These are phyloP conservation scores for Arachnomyces sp. DNA, from an alignment of 2,329 filamentous ascomycete species.

Conservation along the genomic window DNA sequence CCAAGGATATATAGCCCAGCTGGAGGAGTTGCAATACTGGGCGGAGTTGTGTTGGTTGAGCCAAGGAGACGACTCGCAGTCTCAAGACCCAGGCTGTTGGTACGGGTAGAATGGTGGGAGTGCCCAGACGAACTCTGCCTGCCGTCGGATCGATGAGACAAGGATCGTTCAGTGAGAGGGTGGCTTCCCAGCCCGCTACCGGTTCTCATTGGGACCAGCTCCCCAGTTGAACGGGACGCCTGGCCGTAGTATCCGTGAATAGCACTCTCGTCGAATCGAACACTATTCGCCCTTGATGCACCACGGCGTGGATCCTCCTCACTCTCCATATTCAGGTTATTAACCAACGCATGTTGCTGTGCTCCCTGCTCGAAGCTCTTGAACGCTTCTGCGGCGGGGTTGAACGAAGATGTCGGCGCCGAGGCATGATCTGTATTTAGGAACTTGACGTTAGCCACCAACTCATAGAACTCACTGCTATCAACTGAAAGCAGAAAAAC, in stretches of 20 bases:
- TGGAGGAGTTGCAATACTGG: slow-evolving; percentile 58
- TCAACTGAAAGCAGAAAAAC: slow-evolving; percentile 3
- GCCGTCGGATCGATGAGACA: slow-evolving; percentile 93
- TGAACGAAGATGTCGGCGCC: slow-evolving; percentile 62
- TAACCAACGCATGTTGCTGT: slow-evolving; percentile 69
- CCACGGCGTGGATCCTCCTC: slow-evolving; percentile 81
- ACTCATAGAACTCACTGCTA: no score
- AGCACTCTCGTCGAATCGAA: slow-evolving; percentile 93
- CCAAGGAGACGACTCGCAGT: slow-evolving; percentile 55
- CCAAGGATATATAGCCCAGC: slow-evolving; percentile 79
- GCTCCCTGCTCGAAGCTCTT: slow-evolving; percentile 72
- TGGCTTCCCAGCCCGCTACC: slow-evolving; percentile 70
- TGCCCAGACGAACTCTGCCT: slow-evolving; percentile 88
- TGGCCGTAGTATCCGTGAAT: slow-evolving; percentile 86
- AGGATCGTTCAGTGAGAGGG: slow-evolving; percentile 77
- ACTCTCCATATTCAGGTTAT: slow-evolving; percentile 72
- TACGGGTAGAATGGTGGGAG: slow-evolving; percentile 65
- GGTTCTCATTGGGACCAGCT: slow-evolving; percentile 69
- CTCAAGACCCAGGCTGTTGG: slow-evolving; percentile 81
- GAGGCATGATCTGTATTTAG: no score
- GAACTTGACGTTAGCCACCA: slow-evolving; percentile 2
- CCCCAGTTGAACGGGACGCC: slow-evolving; percentile 70
- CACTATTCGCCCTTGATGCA: slow-evolving; percentile 80
- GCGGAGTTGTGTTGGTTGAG: slow-evolving; percentile 58
- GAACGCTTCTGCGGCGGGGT: slow-evolving; percentile 75